These are phyloP conservation scores for Sporothrix mexicana DNA, from an alignment of 2,329 filamentous ascomycete genomes.

Conservation along the genomic window DNA sequence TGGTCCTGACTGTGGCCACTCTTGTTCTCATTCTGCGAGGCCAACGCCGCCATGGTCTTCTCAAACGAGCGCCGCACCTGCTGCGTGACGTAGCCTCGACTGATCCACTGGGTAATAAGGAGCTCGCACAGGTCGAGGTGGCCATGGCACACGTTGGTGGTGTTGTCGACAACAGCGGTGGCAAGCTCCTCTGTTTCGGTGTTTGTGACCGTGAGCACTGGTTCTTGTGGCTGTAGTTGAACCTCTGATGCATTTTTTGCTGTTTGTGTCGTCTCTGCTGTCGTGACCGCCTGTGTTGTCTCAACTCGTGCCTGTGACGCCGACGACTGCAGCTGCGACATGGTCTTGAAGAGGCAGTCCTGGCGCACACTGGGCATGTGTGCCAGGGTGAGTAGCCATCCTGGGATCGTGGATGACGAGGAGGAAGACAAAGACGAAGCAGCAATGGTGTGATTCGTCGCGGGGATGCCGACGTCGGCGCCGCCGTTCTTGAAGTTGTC, in stretches of 20 bases:
- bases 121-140: constrained; percentile 41
- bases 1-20: constrained; percentile 27
- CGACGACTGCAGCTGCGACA: constrained; percentile 32
- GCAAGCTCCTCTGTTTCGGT: background rate
- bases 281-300: constrained; percentile 4
- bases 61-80: constrained; percentile 22
- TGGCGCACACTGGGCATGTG: constrained; percentile 38
- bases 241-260: background rate
- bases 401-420: background rate
- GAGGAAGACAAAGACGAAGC: too few relatives aligned
- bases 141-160: background rate
- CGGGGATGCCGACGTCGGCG: constrained; percentile 26
- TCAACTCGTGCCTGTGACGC: background rate
- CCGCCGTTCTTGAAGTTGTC: background rate
- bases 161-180: background rate
- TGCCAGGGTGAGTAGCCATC: constrained; percentile 37
- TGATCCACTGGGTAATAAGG: constrained; percentile 44
- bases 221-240: background rate
- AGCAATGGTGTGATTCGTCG: background rate
- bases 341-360: constrained; percentile 31
- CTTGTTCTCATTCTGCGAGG: background rate
- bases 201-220: background rate
- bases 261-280: constrained; percentile 1
- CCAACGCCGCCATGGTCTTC: constrained; percentile 14
- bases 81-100: constrained; percentile 40